Percentiles rank a stretch among this genome's conserved stretches.
Evolutionary conservation across 208 protist genomes (phyloP).

Genomic region (Trichomonas vaginalis): DNA sequence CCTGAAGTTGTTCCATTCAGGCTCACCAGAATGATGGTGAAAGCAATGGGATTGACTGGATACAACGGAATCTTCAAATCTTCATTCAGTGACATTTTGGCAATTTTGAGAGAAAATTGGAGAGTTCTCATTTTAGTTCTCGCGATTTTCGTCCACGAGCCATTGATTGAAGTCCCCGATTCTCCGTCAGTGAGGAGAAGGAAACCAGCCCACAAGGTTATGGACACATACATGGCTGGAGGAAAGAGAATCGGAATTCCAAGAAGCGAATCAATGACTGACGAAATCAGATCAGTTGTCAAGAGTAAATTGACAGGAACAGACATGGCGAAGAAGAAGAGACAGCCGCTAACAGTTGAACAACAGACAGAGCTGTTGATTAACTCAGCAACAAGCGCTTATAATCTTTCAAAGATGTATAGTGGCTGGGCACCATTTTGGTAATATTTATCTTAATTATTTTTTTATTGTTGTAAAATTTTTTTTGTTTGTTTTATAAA

Average conservation of each 20-base stretch:
- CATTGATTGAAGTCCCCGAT: background rate
- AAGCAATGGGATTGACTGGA: background rate
- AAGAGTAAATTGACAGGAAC: background rate
- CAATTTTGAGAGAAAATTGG: constrained; percentile 19
- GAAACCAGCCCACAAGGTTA: background rate
- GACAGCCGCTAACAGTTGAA: background rate
- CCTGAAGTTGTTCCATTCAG: constrained; percentile 17
- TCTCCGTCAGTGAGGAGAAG: background rate
- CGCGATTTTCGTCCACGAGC: background rate
- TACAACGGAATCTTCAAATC: background rate
- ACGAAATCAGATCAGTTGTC: background rate
- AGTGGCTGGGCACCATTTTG: background rate
- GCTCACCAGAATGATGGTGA: background rate
- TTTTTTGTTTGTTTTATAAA: too few species aligned
- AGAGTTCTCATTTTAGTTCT: background rate
- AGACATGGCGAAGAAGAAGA: background rate
- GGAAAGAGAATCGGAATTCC: background rate
- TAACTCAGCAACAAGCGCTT: background rate
- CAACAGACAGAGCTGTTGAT: background rate
- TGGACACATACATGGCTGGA: background rate
- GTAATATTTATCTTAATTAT: background rate
- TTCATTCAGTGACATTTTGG: constrained; percentile 19
- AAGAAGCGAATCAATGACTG: background rate
- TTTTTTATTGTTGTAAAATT: too few species aligned
- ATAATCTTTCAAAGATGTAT: background rate